phyloP scores from a whole-genome alignment of 768 basidiomycete species.

The Xerocomus brunneocitrinus region DNA sequence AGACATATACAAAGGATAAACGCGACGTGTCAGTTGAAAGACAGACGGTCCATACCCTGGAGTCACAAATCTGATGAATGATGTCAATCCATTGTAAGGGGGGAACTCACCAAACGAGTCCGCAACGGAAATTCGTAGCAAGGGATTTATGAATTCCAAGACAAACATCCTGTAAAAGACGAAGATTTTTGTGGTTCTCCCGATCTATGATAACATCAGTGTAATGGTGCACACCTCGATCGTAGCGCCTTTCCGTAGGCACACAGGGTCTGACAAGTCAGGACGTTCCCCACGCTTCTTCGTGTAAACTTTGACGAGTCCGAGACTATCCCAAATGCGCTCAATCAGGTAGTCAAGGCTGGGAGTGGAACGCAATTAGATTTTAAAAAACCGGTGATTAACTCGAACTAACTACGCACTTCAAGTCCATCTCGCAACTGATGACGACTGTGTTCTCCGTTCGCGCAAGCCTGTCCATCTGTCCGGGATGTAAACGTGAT shows the following conservation, averaged over 20 bases:
- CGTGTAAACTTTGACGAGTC: slow-evolving; percentile 88
- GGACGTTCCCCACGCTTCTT: slow-evolving; percentile 96
- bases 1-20: neutral
- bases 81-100: neutral
- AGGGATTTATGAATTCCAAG: slow-evolving; percentile 90
- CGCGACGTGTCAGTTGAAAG: neutral
- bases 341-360: slow-evolving; percentile 74
- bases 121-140: slow-evolving; percentile 89
- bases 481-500: slow-evolving; percentile 1
- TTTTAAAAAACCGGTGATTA: neutral
- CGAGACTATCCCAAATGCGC: slow-evolving; percentile 75
- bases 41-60: slow-evolving; percentile 23
- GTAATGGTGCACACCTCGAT: slow-evolving; percentile 58
- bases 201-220: neutral
- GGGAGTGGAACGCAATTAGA: slow-evolving; percentile 1
- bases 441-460: slow-evolving; percentile 89
- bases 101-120: slow-evolving; percentile 75
- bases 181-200: neutral
- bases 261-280: slow-evolving; percentile 87
- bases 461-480: slow-evolving; percentile 75
- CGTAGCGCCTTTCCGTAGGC: slow-evolving; percentile 85
- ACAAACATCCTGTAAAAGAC: slow-evolving; percentile 63
- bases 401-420: slow-evolving; percentile 42
- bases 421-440: slow-evolving; percentile 91
- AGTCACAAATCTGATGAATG: slow-evolving; percentile 2